Base-by-base conservation (phyloP, 2,329 filamentous ascomycete genomes). In the Neonectria coccinea region DNA sequence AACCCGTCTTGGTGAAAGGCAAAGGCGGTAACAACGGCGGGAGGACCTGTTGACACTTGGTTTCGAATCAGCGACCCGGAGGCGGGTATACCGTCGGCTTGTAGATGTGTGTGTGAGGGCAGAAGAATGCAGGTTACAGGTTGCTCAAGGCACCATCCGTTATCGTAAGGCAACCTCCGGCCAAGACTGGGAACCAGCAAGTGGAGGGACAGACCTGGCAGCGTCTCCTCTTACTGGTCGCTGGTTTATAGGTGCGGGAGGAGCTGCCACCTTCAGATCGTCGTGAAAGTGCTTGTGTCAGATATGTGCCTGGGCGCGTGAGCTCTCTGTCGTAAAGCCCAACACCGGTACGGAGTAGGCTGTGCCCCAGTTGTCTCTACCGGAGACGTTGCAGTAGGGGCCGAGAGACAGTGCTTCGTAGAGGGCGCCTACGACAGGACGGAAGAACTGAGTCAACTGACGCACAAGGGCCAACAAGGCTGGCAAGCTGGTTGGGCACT, bases 261-360 rank as follows among this genome's bases (percentile, higher is more conserved):
- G 59, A 56, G 45, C 51, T 56, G 57, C 51, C 56, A 64, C 56
- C 52, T 56, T 56, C 39, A n/a, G 52, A 64, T 60, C 44, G 56
- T 44, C 36, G 42, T 53, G 29, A 60, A 60, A 69, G 62, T 55
- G 62, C 58, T 57, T 61, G 62, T 67, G 56, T 67, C 56, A 70
- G 65, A 64, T 67, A 66, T 56, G 59, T 71, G 62, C 60, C 69
- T 64, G 64, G 44, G 44, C 59, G 64, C 53, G 62, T 64, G 55
- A 67, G 64, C 44, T 68, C 58, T 51, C 62, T 71, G 67, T 70
- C 61, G 62, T 67, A 64, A 57, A 65, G 52, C 65, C 56, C 67
- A 63, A 52, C 62, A 63, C 67, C 61, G 61, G 59, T 48, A 71
- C 39, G 41, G 22, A 59, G 59, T 55, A 27, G 67, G 65, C 41